phyloP scores from a whole-genome alignment of 208 protist genomes.

The Trypanosoma avium region DNA sequence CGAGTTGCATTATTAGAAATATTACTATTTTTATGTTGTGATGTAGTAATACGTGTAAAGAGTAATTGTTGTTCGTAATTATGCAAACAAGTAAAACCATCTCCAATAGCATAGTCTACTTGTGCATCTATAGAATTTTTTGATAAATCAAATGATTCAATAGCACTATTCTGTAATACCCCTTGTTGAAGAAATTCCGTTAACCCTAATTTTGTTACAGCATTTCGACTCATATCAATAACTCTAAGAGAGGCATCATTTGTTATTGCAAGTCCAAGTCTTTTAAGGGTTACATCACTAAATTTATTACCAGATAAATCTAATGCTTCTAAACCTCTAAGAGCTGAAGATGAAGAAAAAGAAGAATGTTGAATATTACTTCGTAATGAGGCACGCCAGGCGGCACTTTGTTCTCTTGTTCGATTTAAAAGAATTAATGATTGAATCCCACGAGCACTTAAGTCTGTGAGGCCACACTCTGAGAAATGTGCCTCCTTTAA shows the following conservation, averaged over 20 bases:
- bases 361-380: too few relatives aligned
- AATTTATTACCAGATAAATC: slow-evolving; percentile 62
- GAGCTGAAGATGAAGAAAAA: too few relatives aligned
- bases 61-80: slow-evolving; percentile 30
- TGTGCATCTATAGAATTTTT: slow-evolving; percentile 32
- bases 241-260: slow-evolving; percentile 46
- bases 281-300: slow-evolving; percentile 45
- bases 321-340: slow-evolving; percentile 37
- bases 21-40: background rate
- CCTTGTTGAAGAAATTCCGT: slow-evolving; percentile 31
- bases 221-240: slow-evolving; percentile 54
- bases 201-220: slow-evolving; percentile 33
- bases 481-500: slow-evolving; percentile 62
- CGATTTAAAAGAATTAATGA: slow-evolving; percentile 33
- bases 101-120: slow-evolving; percentile 13
- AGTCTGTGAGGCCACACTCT: slow-evolving; percentile 60
- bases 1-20: background rate
- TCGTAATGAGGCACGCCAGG: slow-evolving; percentile 55
- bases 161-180: slow-evolving; percentile 42
- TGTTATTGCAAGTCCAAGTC: slow-evolving; percentile 37
- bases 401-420: slow-evolving; percentile 18
- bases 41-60: slow-evolving; percentile 18
- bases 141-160: slow-evolving; percentile 62
- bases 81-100: slow-evolving; percentile 15
- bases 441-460: slow-evolving; percentile 37